Percentiles rank a stretch among this genome's conserved stretches.
These are phyloP conservation scores for Trichoderma breve DNA, from an alignment of 2,329 filamentous ascomycete genomes.

Conservation along the genomic window DNA sequence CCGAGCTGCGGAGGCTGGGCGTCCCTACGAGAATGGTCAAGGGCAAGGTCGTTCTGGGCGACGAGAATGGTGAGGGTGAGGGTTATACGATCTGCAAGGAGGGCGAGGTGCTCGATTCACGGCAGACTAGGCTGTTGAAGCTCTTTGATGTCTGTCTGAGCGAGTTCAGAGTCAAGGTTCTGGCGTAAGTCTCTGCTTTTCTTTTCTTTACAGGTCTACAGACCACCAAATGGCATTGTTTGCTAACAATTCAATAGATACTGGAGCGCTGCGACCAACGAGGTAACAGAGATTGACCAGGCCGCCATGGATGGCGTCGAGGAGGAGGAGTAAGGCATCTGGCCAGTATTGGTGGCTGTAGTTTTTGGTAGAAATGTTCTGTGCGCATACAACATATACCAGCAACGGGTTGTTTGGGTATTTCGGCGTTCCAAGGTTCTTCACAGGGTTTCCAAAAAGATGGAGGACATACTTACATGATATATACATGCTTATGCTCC, in stretches of 20 bases:
- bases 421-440: slow-evolving; percentile 36
- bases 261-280: slow-evolving; percentile 58
- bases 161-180: slow-evolving; percentile 80
- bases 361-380: slow-evolving; percentile 23
- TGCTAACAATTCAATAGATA: slow-evolving; percentile 41
- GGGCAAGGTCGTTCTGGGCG: slow-evolving; percentile 76
- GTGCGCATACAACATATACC: slow-evolving; percentile 37
- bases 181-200: slow-evolving; percentile 56
- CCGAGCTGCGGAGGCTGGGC: slow-evolving; percentile 81
- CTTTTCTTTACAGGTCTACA: background rate
- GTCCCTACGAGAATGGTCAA: slow-evolving; percentile 86
- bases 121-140: slow-evolving; percentile 92
- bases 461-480: slow-evolving; percentile 23
- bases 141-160: slow-evolving; percentile 87
- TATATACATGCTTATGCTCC: slow-evolving; percentile 29
- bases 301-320: slow-evolving; percentile 40
- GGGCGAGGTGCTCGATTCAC: slow-evolving; percentile 80
- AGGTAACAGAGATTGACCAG: slow-evolving; percentile 56
- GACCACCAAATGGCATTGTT: background rate
- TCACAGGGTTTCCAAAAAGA: slow-evolving; percentile 29
- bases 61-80: slow-evolving; percentile 51
- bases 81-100: slow-evolving; percentile 80
- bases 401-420: slow-evolving; percentile 34
- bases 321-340: slow-evolving; percentile 21
- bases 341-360: slow-evolving; percentile 12